phyloP scores from a whole-genome alignment of 2,329 filamentous ascomycete genomes.

The Xylariaceae sp. region DNA sequence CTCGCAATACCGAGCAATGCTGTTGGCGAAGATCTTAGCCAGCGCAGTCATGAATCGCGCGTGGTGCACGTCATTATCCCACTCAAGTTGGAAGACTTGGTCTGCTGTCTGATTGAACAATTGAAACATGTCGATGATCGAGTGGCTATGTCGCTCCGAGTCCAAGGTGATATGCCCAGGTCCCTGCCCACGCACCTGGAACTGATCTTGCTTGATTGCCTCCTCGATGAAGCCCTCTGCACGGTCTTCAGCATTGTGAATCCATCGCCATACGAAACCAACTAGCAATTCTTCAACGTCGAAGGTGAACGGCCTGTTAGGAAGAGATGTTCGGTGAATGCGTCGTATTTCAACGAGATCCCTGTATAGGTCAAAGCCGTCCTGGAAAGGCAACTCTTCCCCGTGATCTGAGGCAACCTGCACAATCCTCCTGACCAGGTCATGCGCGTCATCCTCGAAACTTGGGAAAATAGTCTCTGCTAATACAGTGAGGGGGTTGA shows the following conservation, averaged over 20 bases:
- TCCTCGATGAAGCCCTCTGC: constrained; percentile 82
- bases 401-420: constrained; percentile 64
- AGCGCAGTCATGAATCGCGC: constrained; percentile 96
- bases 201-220: constrained; percentile 85
- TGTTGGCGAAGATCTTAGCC: constrained; percentile 76
- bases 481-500: constrained; percentile 61
- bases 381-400: constrained; percentile 77
- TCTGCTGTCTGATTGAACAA: constrained; percentile 91
- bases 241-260: constrained; percentile 72
- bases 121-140: constrained; percentile 87
- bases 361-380: constrained; percentile 91
- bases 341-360: constrained; percentile 80
- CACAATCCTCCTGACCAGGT: constrained; percentile 78
- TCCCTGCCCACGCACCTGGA: constrained; percentile 67
- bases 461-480: constrained; percentile 81
- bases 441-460: constrained; percentile 84
- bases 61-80: constrained; percentile 90
- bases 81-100: constrained; percentile 79
- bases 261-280: constrained; percentile 95
- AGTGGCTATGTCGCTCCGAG: constrained; percentile 86
- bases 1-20: constrained; percentile 87
- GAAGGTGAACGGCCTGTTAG: constrained; percentile 73
- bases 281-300: constrained; percentile 81
- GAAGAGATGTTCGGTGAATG: constrained; percentile 73
- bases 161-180: constrained; percentile 63